A percentile compares a stretch with the other conserved stretches of the same genome.
Conservation (phyloP, 2,329 filamentous ascomycete species). For the Xylariaceae sp. region DNA sequence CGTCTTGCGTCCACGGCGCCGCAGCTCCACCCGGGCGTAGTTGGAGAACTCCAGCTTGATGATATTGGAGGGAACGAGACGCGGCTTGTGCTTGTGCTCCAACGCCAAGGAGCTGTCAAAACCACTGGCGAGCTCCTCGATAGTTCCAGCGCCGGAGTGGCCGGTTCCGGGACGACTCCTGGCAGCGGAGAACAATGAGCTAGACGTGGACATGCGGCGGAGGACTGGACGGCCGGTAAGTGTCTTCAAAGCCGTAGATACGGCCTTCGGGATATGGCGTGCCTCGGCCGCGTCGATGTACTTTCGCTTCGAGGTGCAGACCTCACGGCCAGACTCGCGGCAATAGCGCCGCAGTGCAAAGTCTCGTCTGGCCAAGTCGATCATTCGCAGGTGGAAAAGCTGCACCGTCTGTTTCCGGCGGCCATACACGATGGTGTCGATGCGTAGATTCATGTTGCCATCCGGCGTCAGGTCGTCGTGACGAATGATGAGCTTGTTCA, state of each 20-base stretch:
- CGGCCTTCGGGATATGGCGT: slow-evolving; percentile 39
- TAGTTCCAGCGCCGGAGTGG: slow-evolving; percentile 27
- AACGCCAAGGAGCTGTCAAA: slow-evolving; percentile 27
- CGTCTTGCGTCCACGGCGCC: slow-evolving; percentile 58
- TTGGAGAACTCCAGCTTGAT: slow-evolving; percentile 95
- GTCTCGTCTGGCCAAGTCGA: slow-evolving; percentile 77
- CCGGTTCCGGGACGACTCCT: slow-evolving; percentile 34
- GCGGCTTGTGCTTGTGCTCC: slow-evolving; percentile 30
- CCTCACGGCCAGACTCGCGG: slow-evolving; percentile 85
- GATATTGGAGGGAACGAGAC: slow-evolving; percentile 60
- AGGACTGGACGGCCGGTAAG: slow-evolving; percentile 35
- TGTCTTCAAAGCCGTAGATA: slow-evolving; percentile 46
- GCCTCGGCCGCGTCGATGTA: slow-evolving; percentile 48
- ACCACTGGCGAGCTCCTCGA: slow-evolving; percentile 29
- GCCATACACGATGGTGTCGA: slow-evolving; percentile 70
- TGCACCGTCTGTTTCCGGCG: slow-evolving; percentile 63
- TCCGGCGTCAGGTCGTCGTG: slow-evolving; percentile 88
- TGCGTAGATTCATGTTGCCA: slow-evolving; percentile 92
- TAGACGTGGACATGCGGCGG: slow-evolving; percentile 33
- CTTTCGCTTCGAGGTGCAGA: slow-evolving; percentile 77
- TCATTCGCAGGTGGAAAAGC: slow-evolving; percentile 93
- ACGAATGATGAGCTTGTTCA: slow-evolving; percentile 71
- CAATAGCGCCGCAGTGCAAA: slow-evolving; percentile 91
- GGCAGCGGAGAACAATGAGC: slow-evolving; percentile 27
- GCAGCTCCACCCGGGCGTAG: slow-evolving; percentile 86